phyloP scores from a whole-genome alignment of 441 rosid genomes.

The Aquilaria agallochum region DNA sequence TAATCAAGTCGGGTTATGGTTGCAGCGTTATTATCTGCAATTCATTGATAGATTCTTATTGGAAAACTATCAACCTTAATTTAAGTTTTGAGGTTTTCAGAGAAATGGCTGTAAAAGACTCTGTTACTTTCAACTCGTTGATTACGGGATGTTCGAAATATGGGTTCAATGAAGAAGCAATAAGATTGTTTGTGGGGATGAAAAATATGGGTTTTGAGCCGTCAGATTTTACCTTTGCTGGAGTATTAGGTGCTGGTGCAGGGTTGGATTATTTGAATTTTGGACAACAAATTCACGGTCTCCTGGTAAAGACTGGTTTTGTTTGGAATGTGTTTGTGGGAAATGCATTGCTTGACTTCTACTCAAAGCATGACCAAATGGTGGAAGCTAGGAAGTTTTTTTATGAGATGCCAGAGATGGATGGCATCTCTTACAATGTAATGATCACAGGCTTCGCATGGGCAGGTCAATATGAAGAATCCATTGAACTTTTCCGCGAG shows the following conservation, averaged over 20 bases:
- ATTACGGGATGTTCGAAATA: slow-evolving; percentile 60
- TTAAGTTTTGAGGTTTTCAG: slow-evolving; percentile 42
- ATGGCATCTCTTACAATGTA: slow-evolving; percentile 79
- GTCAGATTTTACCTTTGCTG: slow-evolving; percentile 83
- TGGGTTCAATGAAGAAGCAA: slow-evolving; percentile 47
- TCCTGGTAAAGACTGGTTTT: slow-evolving; percentile 45
- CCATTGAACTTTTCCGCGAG: slow-evolving; percentile 39
- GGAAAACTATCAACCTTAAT: slow-evolving; percentile 42
- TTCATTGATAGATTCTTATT: slow-evolving; percentile 68
- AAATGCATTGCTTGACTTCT: slow-evolving; percentile 84
- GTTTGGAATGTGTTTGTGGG: slow-evolving; percentile 65
- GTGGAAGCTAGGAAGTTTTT: slow-evolving; percentile 55
- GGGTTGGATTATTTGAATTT: slow-evolving; percentile 44
- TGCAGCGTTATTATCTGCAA: slow-evolving; percentile 46
- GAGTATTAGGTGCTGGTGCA: slow-evolving; percentile 51
- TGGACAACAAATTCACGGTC: slow-evolving; percentile 66
- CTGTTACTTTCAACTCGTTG: slow-evolving; percentile 63
- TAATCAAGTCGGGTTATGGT: slow-evolving; percentile 48
- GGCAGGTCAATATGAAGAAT: slow-evolving; percentile 44
- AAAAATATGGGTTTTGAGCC: slow-evolving; percentile 48
- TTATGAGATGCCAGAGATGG: slow-evolving; percentile 60
- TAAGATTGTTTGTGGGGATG: slow-evolving; percentile 53
- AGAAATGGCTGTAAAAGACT: slow-evolving; percentile 53
- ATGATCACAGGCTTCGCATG: slow-evolving; percentile 71
- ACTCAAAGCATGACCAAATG: slow-evolving; percentile 54